These are phyloP conservation scores for Cutaneotrichosporon cavernicola DNA, from an alignment of 1,284 basidiomycete species.

Conservation along the genomic window DNA sequence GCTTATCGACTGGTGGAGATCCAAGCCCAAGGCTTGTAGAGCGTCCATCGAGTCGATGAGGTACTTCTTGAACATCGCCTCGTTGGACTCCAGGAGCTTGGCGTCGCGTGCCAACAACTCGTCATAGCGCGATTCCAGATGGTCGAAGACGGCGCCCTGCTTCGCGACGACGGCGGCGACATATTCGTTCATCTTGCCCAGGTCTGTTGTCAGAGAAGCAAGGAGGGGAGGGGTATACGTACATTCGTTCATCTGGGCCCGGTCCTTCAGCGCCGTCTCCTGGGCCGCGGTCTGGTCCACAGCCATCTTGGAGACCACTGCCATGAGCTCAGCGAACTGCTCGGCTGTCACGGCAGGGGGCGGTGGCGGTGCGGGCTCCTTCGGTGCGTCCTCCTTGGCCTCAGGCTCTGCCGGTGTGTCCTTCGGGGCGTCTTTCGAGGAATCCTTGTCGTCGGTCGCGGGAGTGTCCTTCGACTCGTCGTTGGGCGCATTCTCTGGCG, in stretches of 20 bases:
- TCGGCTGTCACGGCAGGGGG: conserved; percentile 8
- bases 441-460: background rate
- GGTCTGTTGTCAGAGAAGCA: background rate
- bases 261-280: conserved; percentile 30
- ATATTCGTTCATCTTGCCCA: background rate
- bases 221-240: background rate
- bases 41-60: conserved; percentile 67
- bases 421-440: conserved; percentile 1
- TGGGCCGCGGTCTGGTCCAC: conserved; percentile 17
- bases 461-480: too few species aligned
- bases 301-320: background rate
- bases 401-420: background rate
- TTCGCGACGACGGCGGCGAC: background rate
- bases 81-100: conserved; percentile 61
- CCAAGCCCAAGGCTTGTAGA: conserved; percentile 66
- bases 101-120: background rate
- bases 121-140: background rate
- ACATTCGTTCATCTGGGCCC: background rate
- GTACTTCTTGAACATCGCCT: conserved; percentile 64
- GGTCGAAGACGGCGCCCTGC: background rate
- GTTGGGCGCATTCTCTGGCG: too few species aligned
- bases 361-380: background rate
- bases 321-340: conserved; percentile 40
- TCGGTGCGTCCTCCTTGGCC: background rate
- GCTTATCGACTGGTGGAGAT: conserved; percentile 74